Evolutionary conservation across 257 asterid species (phyloP), one percentile per base, ranked within the genome.

Genomic region (Solanum paucissectum): DNA sequence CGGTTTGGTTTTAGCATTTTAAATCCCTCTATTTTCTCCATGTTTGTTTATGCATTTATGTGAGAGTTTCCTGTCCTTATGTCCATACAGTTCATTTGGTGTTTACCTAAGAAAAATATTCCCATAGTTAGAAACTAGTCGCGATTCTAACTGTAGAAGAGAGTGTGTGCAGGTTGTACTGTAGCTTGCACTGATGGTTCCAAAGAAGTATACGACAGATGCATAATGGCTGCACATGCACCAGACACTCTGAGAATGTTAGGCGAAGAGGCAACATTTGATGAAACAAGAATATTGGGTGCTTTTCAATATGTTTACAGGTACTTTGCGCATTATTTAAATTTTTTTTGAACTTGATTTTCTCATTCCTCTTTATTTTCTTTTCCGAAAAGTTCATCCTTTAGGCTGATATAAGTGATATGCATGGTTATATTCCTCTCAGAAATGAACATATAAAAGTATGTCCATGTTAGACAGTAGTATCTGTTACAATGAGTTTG

Each of bases 241-340:
- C 98, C 98, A 6, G 94, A 94, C 89, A 93, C 98, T 73, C 90
- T 96, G 58, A 91, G 86, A 46, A 91, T 96, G 93, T 88, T 95
- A 55, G 98, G 99, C 32, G 58, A 94, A 23, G 88, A 93, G 88
- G 96, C 95, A 18, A 94, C 98, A 25, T 90, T 58, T n/a, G 95
- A 95, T 68, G 99, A 96, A 92, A 32, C 16, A 75, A 91, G 95
- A 91, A 91, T 93, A 76, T 96, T 95, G 21, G 97, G 98, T 33
- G 98, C 98, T 83, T 95, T 95, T 89, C 98, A 92, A 77, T 96
- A 95, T 64, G 96, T 94, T 58, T 92, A 92, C 75, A 96, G 98
- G 99, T 95, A 72, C 38, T 20, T 86, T 9, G 7, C 5, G 1
- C 42, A 44, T 64, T 44, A 4, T 5, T 89, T 9, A 38, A 75